Conservation (phyloP, 2,329 filamentous ascomycete species). For the Penicillium polonicum region DNA sequence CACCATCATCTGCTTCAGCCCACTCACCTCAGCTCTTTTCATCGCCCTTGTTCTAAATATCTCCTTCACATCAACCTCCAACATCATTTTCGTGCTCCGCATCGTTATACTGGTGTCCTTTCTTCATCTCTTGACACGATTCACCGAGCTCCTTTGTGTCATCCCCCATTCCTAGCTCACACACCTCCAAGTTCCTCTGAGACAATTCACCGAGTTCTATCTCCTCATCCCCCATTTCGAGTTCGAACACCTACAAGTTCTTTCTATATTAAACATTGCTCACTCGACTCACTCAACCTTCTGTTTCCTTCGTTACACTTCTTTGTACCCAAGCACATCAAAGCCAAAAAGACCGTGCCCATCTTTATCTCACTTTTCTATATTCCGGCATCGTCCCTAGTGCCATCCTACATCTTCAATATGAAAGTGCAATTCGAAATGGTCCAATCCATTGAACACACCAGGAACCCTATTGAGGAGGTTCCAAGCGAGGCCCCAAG, state of each 20-base stretch:
- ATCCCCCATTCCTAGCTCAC: neutral
- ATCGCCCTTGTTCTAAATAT: too few species aligned
- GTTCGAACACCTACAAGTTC: neutral
- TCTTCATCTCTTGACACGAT: neutral
- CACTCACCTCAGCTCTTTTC: neutral
- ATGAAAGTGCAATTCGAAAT: neutral
- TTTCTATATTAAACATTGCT: neutral
- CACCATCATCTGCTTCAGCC: neutral
- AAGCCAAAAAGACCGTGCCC: neutral
- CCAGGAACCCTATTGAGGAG: neutral
- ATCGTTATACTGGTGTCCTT: neutral
- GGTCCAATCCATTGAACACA: too few species aligned
- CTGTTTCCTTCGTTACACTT: neutral
- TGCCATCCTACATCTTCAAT: neutral
- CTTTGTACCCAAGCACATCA: neutral
- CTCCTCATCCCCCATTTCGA: neutral
- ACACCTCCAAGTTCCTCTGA: neutral
- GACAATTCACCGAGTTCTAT: neutral
- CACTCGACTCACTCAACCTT: neutral
- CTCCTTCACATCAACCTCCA: neutral
- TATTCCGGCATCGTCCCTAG: too few species aligned
- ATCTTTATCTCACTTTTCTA: neutral
- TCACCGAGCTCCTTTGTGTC: neutral
- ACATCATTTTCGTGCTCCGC: neutral
- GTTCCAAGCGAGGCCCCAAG: too few species aligned